Evolutionary conservation across 441 rosid genomes (phyloP).

Genomic region (Pelargonium australe): DNA sequence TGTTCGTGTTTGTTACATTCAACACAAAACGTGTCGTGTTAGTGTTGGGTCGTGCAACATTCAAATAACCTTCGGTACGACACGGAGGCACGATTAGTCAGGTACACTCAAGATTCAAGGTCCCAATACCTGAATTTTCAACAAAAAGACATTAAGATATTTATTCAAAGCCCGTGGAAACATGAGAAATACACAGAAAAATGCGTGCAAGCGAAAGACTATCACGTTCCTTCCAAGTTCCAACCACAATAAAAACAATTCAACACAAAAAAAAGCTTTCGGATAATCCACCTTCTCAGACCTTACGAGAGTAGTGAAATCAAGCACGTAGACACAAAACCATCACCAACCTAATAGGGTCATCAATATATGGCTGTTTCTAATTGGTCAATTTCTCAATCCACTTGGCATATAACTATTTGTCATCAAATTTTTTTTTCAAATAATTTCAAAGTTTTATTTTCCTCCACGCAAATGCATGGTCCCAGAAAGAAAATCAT

Average conservation of each 20-base stretch:
- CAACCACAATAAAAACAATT: constrained; percentile 14
- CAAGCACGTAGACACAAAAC: constrained; percentile 10
- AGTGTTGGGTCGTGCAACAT: no score
- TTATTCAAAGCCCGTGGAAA: constrained; percentile 29
- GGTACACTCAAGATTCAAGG: no score
- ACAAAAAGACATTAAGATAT: neutral
- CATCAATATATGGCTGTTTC: neutral
- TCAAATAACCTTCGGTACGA: no score
- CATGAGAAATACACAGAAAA: constrained; percentile 23
- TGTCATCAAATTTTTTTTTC: constrained; percentile 7
- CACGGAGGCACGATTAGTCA: no score
- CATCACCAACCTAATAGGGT: constrained; percentile 12
- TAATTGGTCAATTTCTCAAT: neutral
- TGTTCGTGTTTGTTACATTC: no score
- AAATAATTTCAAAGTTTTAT: constrained; percentile 14
- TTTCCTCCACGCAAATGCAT: constrained; percentile 38
- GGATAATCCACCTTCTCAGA: constrained; percentile 14
- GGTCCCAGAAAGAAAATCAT: neutral
- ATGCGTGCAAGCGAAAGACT: constrained; percentile 32
- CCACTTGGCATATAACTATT: neutral
- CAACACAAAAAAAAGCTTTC: neutral
- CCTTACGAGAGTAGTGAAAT: constrained; percentile 10
- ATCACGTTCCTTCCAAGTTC: constrained; percentile 35
- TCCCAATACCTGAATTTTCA: no score
- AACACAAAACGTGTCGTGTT: no score